Conservation (phyloP, 192 early-diverging fungal genomes). For the Physocladia obscura region DNA sequence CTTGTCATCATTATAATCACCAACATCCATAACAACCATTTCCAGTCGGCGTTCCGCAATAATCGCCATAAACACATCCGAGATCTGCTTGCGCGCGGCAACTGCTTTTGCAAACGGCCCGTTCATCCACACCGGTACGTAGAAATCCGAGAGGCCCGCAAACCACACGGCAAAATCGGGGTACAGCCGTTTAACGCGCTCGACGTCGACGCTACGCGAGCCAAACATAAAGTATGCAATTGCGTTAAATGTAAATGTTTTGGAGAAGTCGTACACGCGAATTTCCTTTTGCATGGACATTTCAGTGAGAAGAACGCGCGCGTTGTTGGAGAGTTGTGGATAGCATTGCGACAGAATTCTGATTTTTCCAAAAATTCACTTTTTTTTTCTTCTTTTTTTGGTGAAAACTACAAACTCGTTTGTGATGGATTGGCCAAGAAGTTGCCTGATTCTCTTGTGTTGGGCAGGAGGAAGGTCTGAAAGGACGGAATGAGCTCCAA, state of each 20-base stretch:
- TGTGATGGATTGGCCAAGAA: background rate
- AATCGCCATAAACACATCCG: background rate
- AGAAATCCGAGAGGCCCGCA: background rate
- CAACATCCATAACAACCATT: background rate
- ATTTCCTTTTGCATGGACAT: background rate
- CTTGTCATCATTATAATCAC: background rate
- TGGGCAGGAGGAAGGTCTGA: background rate
- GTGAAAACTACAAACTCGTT: background rate
- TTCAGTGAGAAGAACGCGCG: background rate
- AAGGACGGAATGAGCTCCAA: background rate
- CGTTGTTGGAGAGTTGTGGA: background rate
- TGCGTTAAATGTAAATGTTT: conserved; percentile 19
- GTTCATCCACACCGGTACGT: background rate
- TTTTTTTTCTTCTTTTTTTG: background rate
- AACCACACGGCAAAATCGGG: background rate
- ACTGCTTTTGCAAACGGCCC: conserved; percentile 6
- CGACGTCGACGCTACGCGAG: background rate
- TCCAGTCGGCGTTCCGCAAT: background rate
- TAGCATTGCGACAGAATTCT: background rate
- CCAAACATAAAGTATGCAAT: conserved; percentile 14
- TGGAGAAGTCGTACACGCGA: background rate
- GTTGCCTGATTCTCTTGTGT: background rate
- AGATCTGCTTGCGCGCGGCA: background rate
- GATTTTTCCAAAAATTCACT: background rate
- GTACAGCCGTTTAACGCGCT: background rate